Evolutionary conservation across 768 basidiomycete species (phyloP).

Genomic region (Podaxis sp.): DNA sequence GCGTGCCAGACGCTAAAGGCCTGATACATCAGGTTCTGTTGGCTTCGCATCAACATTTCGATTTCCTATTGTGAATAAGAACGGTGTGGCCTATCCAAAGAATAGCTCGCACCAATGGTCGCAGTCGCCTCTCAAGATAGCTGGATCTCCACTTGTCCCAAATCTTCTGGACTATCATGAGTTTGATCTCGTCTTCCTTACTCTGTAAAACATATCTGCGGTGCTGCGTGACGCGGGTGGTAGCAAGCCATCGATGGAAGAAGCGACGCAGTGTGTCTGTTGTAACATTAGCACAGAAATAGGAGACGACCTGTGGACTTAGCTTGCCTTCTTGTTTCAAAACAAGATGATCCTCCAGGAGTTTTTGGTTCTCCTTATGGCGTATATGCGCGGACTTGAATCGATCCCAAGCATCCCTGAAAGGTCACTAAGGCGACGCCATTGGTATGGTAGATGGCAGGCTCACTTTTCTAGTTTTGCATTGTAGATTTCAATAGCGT

Average conservation of each 20-base stretch:
- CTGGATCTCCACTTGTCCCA: constrained; percentile 84
- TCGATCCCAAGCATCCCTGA: constrained; percentile 6
- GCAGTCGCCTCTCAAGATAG: constrained; percentile 59
- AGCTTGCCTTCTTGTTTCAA: constrained; percentile 72
- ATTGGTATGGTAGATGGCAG: constrained; percentile 27
- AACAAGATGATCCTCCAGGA: constrained; percentile 82
- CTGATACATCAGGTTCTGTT: constrained; percentile 58
- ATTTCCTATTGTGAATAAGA: constrained; percentile 42
- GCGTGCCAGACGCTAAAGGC: constrained; percentile 73
- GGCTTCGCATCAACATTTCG: constrained; percentile 51
- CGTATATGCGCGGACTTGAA: not conserved
- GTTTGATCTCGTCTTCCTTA: constrained; percentile 59
- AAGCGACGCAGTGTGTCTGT: constrained; percentile 63
- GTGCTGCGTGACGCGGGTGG: constrained; percentile 56
- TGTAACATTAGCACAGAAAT: constrained; percentile 2
- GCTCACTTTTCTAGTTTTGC: constrained; percentile 28
- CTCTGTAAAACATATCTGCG: constrained; percentile 54
- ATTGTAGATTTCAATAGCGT: constrained; percentile 45
- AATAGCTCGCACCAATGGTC: constrained; percentile 46
- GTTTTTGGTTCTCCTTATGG: not conserved
- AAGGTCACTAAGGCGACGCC: not conserved
- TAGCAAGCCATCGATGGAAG: constrained; percentile 67
- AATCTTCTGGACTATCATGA: constrained; percentile 42
- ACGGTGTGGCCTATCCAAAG: not conserved
- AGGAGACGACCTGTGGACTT: not conserved